phyloP scores from a whole-genome alignment of 257 asterid genomes.

The Penstemon eatonii region DNA sequence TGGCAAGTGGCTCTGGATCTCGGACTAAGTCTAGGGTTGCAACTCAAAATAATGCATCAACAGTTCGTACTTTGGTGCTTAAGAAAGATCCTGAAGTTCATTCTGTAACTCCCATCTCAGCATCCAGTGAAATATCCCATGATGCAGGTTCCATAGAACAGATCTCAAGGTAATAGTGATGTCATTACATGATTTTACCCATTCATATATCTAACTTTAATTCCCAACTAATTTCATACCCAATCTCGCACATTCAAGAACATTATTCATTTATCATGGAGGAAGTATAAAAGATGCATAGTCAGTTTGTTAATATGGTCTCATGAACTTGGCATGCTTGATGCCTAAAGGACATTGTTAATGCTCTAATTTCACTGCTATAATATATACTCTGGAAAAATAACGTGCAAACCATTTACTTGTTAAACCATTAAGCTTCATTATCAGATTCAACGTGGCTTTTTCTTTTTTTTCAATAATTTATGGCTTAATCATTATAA shows the following conservation, averaged over 20 bases:
- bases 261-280: slow-evolving; percentile 5
- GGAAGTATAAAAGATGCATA: slow-evolving; percentile 6
- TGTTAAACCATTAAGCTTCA: neutral
- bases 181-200: neutral
- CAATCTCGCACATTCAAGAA: neutral
- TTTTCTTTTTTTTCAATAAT: neutral
- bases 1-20: slow-evolving; percentile 84
- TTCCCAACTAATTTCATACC: slow-evolving; percentile 6
- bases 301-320: slow-evolving; percentile 7
- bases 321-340: slow-evolving; percentile 1
- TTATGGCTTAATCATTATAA: neutral
- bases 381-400: neutral
- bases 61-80: slow-evolving; percentile 27
- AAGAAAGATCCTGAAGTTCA: slow-evolving; percentile 44
- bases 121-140: slow-evolving; percentile 37
- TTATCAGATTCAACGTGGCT: slow-evolving; percentile 1
- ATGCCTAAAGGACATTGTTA: neutral
- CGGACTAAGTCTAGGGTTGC: slow-evolving; percentile 67
- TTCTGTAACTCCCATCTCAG: slow-evolving; percentile 39
- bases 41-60: slow-evolving; percentile 39
- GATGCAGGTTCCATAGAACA: slow-evolving; percentile 40
- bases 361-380: slow-evolving; percentile 9
- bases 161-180: slow-evolving; percentile 51
- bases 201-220: neutral
- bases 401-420: neutral